Conservation (phyloP, 768 basidiomycete genomes). For the Gymnopilus dilepis region DNA sequence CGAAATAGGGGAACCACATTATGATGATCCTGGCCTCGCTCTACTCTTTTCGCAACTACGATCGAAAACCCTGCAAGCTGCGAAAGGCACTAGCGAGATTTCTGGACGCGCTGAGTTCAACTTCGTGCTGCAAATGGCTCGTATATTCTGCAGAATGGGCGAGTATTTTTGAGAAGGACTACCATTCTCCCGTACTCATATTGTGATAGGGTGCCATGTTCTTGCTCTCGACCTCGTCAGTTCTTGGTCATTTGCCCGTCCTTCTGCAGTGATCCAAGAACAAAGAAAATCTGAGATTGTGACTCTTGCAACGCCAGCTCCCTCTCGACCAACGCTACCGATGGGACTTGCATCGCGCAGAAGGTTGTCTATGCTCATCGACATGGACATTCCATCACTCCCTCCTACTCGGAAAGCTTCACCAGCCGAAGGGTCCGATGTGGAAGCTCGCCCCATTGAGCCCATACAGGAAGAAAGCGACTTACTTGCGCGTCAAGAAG, state of each 20-base stretch:
- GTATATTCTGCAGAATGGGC: constrained; percentile 97
- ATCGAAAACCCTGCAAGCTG: constrained; percentile 90
- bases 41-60: constrained; percentile 89
- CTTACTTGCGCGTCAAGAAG: constrained; percentile 67
- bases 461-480: constrained; percentile 59
- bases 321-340: constrained; percentile 46
- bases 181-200: constrained; percentile 3
- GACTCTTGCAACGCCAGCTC: constrained; percentile 10
- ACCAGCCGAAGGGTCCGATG: constrained; percentile 39
- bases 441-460: constrained; percentile 33
- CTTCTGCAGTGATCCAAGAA: constrained; percentile 47
- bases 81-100: constrained; percentile 91
- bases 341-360: constrained; percentile 61
- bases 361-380: constrained; percentile 81
- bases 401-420: constrained; percentile 63
- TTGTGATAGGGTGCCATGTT: constrained; percentile 79
- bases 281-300: constrained; percentile 10
- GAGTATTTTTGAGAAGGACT: constrained; percentile 30
- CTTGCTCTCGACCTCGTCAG: constrained; percentile 90
- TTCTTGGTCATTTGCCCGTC: constrained; percentile 91
- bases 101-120: constrained; percentile 89
- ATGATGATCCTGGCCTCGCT: constrained; percentile 93
- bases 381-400: constrained; percentile 78
- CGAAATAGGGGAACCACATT: constrained; percentile 83
- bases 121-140: constrained; percentile 93